A percentile compares a stretch with the other conserved stretches of the same genome.
These are phyloP conservation scores for Monilinia fructigena DNA, from an alignment of 2,329 filamentous ascomycete species.

Conservation along the genomic window DNA sequence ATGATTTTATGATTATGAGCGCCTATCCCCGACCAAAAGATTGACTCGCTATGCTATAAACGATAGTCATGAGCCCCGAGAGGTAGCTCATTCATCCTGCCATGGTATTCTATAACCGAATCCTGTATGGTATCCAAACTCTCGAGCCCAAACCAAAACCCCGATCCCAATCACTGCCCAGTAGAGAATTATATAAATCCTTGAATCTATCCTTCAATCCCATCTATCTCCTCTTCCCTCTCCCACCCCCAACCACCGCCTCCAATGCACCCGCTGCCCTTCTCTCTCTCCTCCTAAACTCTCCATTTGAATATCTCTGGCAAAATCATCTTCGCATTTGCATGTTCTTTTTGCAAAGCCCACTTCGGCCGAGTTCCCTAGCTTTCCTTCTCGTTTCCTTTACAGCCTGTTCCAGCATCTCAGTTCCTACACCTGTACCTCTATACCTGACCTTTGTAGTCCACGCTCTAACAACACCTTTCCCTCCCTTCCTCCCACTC, in stretches of 20 bases:
- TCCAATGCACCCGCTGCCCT: constrained; percentile 55
- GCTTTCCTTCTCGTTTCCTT: constrained; percentile 62
- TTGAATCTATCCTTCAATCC: not conserved
- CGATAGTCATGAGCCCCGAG: constrained; percentile 10
- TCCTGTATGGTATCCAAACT: constrained; percentile 6
- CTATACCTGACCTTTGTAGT: constrained; percentile 71
- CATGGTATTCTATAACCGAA: constrained; percentile 7
- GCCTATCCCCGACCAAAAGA: not conserved
- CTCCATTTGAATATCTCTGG: constrained; percentile 62
- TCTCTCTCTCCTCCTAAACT: constrained; percentile 58
- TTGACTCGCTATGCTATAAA: constrained; percentile 9
- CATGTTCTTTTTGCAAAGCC: constrained; percentile 75
- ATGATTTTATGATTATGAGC: not conserved
- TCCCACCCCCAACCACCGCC: constrained; percentile 45
- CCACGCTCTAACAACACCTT: constrained; percentile 77
- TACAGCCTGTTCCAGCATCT: constrained; percentile 73
- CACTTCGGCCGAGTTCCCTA: constrained; percentile 65
- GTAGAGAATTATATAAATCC: not conserved
- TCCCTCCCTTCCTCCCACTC: constrained; percentile 52
- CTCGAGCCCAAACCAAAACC: not conserved
- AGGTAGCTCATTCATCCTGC: constrained; percentile 7
- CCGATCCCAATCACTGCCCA: not conserved
- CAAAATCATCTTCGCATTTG: constrained; percentile 66
- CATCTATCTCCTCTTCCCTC: constrained; percentile 33
- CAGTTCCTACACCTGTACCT: constrained; percentile 67